Evolutionary conservation across 139 green algal genomes (phyloP).

Genomic region (Asterochloris erici): DNA sequence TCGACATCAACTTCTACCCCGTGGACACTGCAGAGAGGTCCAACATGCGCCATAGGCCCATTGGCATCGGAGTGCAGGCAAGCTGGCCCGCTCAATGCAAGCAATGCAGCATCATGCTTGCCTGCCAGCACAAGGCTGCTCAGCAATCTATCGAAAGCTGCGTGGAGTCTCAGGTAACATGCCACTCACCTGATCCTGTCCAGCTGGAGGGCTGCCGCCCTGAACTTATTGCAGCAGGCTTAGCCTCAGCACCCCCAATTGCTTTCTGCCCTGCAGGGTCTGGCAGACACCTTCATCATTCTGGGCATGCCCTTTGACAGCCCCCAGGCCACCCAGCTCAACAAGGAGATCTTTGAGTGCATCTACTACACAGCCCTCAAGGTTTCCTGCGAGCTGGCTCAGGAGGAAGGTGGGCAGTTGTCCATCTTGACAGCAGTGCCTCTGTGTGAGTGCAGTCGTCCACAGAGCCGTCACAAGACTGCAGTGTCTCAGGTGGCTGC

Average conservation of each 20-base stretch:
- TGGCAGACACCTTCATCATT: conserved; percentile 98
- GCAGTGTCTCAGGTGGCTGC: no score
- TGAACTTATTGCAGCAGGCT: neutral
- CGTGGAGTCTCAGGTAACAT: neutral
- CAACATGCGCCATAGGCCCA: conserved; percentile 96
- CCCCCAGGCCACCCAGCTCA: conserved; percentile 70
- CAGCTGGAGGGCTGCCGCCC: neutral
- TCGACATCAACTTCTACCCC: conserved; percentile 99
- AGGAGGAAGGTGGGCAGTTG: conserved; percentile 42
- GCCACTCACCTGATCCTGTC: neutral
- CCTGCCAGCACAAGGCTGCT: no score
- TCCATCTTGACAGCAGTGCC: neutral
- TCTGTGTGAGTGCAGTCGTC: neutral
- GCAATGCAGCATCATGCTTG: no score
- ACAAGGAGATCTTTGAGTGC: conserved; percentile 94
- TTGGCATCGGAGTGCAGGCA: conserved; percentile 92
- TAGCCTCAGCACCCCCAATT: neutral
- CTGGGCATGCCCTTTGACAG: conserved; percentile 97
- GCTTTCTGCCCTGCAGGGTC: conserved; percentile 48
- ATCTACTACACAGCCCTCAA: conserved; percentile 92
- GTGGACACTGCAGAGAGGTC: conserved; percentile 76
- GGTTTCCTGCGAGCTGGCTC: conserved; percentile 80
- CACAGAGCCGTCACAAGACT: no score
- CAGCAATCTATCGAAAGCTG: no score
- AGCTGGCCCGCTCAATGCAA: neutral